These are phyloP conservation scores for Pilatotrama ljubarskyi DNA, from an alignment of 768 basidiomycete genomes.

Conservation along the genomic window DNA sequence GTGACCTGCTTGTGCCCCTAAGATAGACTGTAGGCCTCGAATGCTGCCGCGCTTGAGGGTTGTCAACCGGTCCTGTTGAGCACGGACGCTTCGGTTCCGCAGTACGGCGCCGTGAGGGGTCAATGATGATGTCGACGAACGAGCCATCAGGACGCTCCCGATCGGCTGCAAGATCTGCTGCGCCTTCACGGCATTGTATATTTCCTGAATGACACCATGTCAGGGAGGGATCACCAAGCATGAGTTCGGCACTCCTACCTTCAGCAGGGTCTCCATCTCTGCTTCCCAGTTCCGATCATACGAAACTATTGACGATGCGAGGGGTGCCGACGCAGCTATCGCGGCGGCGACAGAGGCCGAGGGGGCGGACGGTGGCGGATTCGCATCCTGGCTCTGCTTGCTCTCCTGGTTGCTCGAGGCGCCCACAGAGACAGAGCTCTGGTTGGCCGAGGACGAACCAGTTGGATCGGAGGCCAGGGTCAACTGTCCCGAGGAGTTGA, in stretches of 20 bases:
- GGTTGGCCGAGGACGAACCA: constrained; percentile 46
- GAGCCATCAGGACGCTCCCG: constrained; percentile 41
- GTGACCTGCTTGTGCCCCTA: constrained; percentile 59
- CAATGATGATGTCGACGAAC: constrained; percentile 56
- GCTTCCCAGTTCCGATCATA: constrained; percentile 78
- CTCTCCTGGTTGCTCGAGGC: constrained; percentile 39
- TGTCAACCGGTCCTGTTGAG: constrained; percentile 65
- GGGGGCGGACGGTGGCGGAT: constrained; percentile 25
- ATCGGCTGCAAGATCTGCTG: constrained; percentile 89
- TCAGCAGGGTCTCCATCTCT: constrained; percentile 85
- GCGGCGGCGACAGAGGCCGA: constrained; percentile 6
- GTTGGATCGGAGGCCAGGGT: constrained; percentile 25
- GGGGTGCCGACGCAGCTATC: constrained; percentile 6
- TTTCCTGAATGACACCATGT: constrained; percentile 58
- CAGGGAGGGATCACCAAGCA: neutral
- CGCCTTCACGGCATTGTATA: constrained; percentile 89
- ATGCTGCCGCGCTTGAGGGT: constrained; percentile 91
- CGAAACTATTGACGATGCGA: constrained; percentile 35
- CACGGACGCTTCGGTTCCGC: constrained; percentile 71
- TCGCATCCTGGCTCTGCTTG: constrained; percentile 36
- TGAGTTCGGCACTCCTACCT: constrained; percentile 46
- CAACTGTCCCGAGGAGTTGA: constrained; percentile 30
- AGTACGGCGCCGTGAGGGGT: constrained; percentile 51
- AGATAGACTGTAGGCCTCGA: constrained; percentile 80
- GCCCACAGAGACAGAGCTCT: constrained; percentile 66